Conservation (phyloP, 495 filamentous ascomycete genomes). For the Penicillium antarcticum region DNA sequence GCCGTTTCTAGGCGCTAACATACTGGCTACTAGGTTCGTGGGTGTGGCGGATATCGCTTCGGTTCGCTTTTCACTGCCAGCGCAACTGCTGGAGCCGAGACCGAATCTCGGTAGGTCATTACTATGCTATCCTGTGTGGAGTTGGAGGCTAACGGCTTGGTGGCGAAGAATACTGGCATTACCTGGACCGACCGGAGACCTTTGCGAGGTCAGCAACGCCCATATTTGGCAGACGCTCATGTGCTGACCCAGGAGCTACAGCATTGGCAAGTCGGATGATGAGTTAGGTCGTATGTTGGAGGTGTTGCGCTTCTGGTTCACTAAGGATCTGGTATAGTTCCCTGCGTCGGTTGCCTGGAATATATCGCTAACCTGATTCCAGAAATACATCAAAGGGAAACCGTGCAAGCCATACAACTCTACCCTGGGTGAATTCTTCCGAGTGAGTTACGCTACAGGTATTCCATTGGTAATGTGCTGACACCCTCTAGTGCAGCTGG, state of each 20-base stretch:
- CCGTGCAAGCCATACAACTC: slow-evolving; percentile 99
- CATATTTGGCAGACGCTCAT: slow-evolving; percentile 15
- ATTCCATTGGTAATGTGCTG: neutral
- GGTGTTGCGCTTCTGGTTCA: slow-evolving; percentile 95
- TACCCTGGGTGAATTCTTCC: slow-evolving; percentile 94
- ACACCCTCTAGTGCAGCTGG: slow-evolving; percentile 74
- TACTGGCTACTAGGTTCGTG: slow-evolving; percentile 62
- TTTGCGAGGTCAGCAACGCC: slow-evolving; percentile 66
- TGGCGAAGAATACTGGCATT: slow-evolving; percentile 89
- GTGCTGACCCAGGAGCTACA: slow-evolving; percentile 43
- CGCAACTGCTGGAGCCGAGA: slow-evolving; percentile 90
- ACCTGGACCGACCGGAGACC: slow-evolving; percentile 90
- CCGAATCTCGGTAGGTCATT: slow-evolving; percentile 72
- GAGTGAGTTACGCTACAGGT: slow-evolving; percentile 51
- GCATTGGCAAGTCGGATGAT: slow-evolving; percentile 93
- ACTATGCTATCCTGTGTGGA: neutral
- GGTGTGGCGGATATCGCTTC: slow-evolving; percentile 93
- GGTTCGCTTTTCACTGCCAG: slow-evolving; percentile 92
- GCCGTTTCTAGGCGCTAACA: slow-evolving; percentile 17
- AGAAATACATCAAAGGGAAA: slow-evolving; percentile 98
- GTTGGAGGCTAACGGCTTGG: slow-evolving; percentile 14
- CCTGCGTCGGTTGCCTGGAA: neutral
- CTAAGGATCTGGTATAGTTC: slow-evolving; percentile 76
- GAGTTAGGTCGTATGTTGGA: slow-evolving; percentile 88
- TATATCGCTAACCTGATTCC: slow-evolving; percentile 15